These are phyloP conservation scores for Wickerhamomyces silvicola DNA, from an alignment of 805 yeast genomes.

Conservation along the genomic window DNA sequence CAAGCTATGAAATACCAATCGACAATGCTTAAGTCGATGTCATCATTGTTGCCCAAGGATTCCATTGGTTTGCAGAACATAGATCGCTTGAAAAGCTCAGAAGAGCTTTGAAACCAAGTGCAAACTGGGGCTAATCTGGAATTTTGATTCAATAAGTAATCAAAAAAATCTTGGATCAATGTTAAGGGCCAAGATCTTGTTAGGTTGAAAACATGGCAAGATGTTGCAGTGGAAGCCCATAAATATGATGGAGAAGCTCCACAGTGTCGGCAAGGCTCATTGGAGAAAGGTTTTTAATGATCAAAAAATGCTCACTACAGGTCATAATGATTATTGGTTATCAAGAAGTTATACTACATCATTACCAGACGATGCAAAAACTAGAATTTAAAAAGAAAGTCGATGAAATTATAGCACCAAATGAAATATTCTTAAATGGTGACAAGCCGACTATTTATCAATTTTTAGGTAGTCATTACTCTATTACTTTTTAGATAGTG, in stretches of 20 bases:
- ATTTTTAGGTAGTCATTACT: constrained; percentile 19
- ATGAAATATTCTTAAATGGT: constrained; percentile 3
- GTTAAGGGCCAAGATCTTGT: constrained; percentile 5
- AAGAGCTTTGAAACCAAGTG: constrained; percentile 44
- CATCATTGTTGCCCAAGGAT: constrained; percentile 53
- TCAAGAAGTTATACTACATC: constrained; percentile 50
- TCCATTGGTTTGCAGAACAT: constrained; percentile 58
- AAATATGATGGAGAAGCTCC: constrained; percentile 42
- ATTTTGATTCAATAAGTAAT: constrained; percentile 33
- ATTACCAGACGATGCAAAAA: constrained; percentile 32
- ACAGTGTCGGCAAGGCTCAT: constrained; percentile 42
- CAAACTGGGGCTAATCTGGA: constrained; percentile 52
- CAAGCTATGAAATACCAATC: constrained; percentile 42
- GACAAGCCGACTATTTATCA: constrained; percentile 12
- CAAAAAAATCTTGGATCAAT: constrained; percentile 9
- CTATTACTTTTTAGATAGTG: constrained; percentile 10
- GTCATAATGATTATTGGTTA: constrained; percentile 46
- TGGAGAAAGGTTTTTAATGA: constrained; percentile 39
- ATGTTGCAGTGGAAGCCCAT: constrained; percentile 13
- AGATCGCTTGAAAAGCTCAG: constrained; percentile 41
- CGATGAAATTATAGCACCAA: constrained; percentile 21
- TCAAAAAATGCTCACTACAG: constrained; percentile 21
- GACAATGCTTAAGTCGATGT: constrained; percentile 40
- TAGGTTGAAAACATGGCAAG: constrained; percentile 13
- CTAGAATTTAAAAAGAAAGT: constrained; percentile 25